These are phyloP conservation scores for Taphrina flavorubra DNA, from an alignment of 1,139 yeast species.

Conservation along the genomic window DNA sequence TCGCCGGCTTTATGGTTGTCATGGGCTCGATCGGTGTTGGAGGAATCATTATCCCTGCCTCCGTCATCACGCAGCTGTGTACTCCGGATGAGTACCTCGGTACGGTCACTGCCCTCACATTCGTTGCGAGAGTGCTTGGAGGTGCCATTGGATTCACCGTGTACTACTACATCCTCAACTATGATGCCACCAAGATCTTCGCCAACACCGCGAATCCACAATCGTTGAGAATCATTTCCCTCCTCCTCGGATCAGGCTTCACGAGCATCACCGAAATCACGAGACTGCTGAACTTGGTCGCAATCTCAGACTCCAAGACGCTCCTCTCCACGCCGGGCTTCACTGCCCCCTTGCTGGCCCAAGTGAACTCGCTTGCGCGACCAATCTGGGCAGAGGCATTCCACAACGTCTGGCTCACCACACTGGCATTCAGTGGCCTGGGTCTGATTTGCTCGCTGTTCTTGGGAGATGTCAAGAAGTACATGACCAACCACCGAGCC, in stretches of 20 bases:
- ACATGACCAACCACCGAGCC: slow-evolving; percentile 39
- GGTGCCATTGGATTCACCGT: slow-evolving; percentile 40
- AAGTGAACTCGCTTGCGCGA: slow-evolving; percentile 7
- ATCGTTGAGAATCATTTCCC: slow-evolving; percentile 18
- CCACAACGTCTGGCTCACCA: slow-evolving; percentile 37
- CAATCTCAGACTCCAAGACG: slow-evolving; percentile 24
- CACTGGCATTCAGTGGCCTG: slow-evolving; percentile 36
- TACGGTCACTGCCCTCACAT: slow-evolving; percentile 36
- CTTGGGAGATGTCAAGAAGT: slow-evolving; percentile 40
- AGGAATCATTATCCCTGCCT: slow-evolving; percentile 39
- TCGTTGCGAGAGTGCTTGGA: slow-evolving; percentile 38
- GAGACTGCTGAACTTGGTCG: slow-evolving; percentile 9
- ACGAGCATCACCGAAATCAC: slow-evolving; percentile 10
- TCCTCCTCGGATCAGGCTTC: slow-evolving; percentile 8
- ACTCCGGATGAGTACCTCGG: slow-evolving; percentile 39
- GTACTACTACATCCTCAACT: slow-evolving; percentile 35
- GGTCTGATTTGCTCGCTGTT: slow-evolving; percentile 36
- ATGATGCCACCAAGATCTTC: slow-evolving; percentile 14
- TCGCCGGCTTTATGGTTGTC: slow-evolving; percentile 38
- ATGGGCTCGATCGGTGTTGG: slow-evolving; percentile 32
- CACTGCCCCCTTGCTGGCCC: slow-evolving; percentile 2
- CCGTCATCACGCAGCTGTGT: slow-evolving; percentile 37
- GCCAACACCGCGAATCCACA: slow-evolving; percentile 18
- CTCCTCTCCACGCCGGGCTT: slow-evolving; percentile 14
- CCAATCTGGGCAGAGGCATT: slow-evolving; percentile 36